These are phyloP conservation scores for Brachypodium distachyon DNA, from an alignment of 202 grass and related monocot genomes.

Conservation along the genomic window DNA sequence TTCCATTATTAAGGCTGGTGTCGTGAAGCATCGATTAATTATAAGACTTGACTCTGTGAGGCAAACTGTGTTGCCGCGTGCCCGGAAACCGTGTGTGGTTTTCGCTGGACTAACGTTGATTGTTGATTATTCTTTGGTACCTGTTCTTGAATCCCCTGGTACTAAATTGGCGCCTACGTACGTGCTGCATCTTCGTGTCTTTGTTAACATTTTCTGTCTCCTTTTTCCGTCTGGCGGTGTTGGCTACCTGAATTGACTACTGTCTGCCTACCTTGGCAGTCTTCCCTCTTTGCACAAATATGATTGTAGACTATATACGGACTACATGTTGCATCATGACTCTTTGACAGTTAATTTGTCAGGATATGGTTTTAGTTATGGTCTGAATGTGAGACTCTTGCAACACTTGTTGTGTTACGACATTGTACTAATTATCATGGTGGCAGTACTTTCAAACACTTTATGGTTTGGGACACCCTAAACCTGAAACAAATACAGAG, in stretches of 20 bases:
- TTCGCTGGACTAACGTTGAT: not conserved
- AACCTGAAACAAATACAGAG: too few species aligned
- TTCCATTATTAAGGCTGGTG: not conserved
- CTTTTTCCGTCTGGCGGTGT: not conserved
- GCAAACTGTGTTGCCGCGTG: not conserved
- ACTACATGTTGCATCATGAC: not conserved
- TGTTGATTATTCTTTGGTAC: not conserved
- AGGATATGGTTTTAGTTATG: not conserved
- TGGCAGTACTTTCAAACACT: not conserved
- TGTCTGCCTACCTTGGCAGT: not conserved
- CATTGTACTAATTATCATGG: not conserved
- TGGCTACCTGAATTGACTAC: not conserved
- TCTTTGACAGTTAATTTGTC: not conserved
- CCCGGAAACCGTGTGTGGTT: not conserved
- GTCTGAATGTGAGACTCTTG: not conserved
- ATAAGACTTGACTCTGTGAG: constrained; percentile 4
- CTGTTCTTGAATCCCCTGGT: not conserved
- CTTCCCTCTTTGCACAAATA: not conserved
- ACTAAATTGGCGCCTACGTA: not conserved
- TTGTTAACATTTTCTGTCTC: not conserved
- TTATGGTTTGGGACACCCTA: not conserved
- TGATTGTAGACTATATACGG: not conserved
- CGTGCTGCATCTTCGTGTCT: not conserved
- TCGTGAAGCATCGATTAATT: too few species aligned
- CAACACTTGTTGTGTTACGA: not conserved